Evolutionary conservation across 148 eudicot genomes (phyloP).

Genomic region (Amaranthus cruentus): DNA sequence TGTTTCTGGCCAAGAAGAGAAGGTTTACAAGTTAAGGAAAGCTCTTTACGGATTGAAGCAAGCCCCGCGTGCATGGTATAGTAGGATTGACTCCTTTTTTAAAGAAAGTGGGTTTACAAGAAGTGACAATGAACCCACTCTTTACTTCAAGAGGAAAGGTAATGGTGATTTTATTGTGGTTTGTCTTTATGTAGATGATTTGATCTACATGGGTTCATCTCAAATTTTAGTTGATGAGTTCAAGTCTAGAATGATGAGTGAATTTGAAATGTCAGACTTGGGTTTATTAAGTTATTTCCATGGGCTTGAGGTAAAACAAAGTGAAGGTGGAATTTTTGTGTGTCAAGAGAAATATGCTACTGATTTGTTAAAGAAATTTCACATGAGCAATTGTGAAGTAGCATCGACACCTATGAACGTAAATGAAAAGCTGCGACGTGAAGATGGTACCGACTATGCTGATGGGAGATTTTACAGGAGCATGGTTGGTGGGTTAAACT

Average conservation of each 20-base stretch:
- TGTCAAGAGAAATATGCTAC: constrained; percentile 11
- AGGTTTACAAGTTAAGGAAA: not conserved
- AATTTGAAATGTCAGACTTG: not conserved
- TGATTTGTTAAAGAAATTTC: constrained; percentile 1
- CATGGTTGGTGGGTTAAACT: constrained; percentile 5
- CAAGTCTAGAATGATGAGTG: not conserved
- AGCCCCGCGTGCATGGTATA: not conserved
- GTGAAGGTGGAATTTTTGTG: too few species aligned
- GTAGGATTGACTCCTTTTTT: not conserved
- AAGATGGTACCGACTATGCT: constrained; percentile 1
- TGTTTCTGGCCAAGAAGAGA: not conserved
- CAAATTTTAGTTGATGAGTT: not conserved
- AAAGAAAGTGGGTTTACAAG: too few species aligned
- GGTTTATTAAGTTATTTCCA: not conserved
- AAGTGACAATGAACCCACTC: too few species aligned
- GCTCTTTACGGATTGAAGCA: not conserved
- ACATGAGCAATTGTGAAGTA: not conserved
- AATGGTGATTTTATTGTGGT: not conserved
- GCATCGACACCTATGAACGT: constrained; percentile 9
- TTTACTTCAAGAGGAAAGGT: not conserved
- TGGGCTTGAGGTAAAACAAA: too few species aligned
- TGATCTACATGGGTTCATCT: not conserved
- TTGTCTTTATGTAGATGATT: not conserved
- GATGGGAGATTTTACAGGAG: not conserved
- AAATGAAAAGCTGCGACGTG: not conserved